These are phyloP conservation scores for Priceomyces medius DNA, from an alignment of 805 yeast species.

Conservation along the genomic window DNA sequence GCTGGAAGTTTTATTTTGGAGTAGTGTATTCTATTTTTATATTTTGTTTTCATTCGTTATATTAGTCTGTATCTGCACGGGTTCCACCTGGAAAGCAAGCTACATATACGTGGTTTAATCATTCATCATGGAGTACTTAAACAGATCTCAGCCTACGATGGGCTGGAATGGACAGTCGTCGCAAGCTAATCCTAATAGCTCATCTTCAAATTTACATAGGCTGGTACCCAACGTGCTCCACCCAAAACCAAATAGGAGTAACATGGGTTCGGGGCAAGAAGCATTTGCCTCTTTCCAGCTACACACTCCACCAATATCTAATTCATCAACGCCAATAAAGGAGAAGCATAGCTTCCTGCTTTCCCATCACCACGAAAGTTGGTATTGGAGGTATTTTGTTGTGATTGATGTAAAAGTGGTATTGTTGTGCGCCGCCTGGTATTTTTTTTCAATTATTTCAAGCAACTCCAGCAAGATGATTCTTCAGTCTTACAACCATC, in stretches of 20 bases:
- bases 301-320: constrained; percentile 38
- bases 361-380: constrained; percentile 2
- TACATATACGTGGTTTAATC: not conserved
- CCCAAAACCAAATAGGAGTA: not conserved
- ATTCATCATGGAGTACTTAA: not conserved
- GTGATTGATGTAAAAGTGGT: constrained; percentile 20
- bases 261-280: not conserved
- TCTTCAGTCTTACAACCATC: constrained; percentile 65
- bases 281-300: constrained; percentile 18
- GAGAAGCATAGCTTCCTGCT: constrained; percentile 12
- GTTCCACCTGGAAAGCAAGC: too few relatives aligned
- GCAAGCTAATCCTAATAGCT: constrained; percentile 36
- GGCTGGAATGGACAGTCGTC: constrained; percentile 11
- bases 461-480: constrained; percentile 80
- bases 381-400: constrained; percentile 23
- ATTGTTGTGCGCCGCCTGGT: constrained; percentile 72
- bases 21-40: too few relatives aligned
- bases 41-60: not conserved
- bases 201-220: constrained; percentile 32
- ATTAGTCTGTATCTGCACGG: not conserved
- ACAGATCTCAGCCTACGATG: not conserved
- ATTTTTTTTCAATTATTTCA: constrained; percentile 73
- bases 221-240: constrained; percentile 11
- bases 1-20: too few relatives aligned
- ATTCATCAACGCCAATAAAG: constrained; percentile 29